Evolutionary conservation across 179 eudicot genomes (phyloP).

Genomic region (Spergularia azorica): DNA sequence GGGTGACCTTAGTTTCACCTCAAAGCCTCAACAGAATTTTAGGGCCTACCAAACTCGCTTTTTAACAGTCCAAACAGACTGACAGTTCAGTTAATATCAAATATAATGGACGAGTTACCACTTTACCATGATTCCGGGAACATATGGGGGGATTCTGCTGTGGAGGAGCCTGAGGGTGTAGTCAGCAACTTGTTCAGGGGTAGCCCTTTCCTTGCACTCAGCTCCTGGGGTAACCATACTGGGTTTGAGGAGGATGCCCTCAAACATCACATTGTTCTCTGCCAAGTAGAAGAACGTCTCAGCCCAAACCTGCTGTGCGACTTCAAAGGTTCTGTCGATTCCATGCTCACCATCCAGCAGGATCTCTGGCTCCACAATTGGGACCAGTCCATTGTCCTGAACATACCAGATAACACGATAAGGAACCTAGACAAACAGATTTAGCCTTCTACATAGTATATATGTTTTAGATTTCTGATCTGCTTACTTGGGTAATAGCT

Average conservation of each 20-base stretch:
- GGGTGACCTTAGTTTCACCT: too few species aligned
- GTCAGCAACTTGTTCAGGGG: slow-evolving; percentile 69
- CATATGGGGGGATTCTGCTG: slow-evolving; percentile 80
- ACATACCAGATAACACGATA: slow-evolving; percentile 1
- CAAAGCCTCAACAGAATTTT: too few species aligned
- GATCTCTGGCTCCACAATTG: slow-evolving; percentile 96
- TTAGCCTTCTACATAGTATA: neutral
- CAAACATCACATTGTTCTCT: slow-evolving; percentile 82
- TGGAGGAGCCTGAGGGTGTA: slow-evolving; percentile 81
- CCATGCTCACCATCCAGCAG: slow-evolving; percentile 90
- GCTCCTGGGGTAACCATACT: slow-evolving; percentile 99
- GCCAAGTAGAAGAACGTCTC: slow-evolving; percentile 85
- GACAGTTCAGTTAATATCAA: neutral
- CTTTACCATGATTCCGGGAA: slow-evolving; percentile 94
- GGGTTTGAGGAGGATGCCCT: slow-evolving; percentile 93
- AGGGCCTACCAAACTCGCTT: too few species aligned
- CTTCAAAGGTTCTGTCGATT: slow-evolving; percentile 87
- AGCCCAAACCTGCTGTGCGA: slow-evolving; percentile 80
- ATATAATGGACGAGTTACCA: neutral
- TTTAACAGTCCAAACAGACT: too few species aligned
- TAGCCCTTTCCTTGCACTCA: slow-evolving; percentile 86
- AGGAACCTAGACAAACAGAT: neutral
- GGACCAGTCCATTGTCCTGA: slow-evolving; percentile 90
- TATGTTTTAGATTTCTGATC: neutral
- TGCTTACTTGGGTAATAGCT: slow-evolving; percentile 74